A percentile compares a stretch with the other conserved stretches of the same genome.
Conservation (phyloP, 208 protist species). For the Acanthamoeba sp. region DNA sequence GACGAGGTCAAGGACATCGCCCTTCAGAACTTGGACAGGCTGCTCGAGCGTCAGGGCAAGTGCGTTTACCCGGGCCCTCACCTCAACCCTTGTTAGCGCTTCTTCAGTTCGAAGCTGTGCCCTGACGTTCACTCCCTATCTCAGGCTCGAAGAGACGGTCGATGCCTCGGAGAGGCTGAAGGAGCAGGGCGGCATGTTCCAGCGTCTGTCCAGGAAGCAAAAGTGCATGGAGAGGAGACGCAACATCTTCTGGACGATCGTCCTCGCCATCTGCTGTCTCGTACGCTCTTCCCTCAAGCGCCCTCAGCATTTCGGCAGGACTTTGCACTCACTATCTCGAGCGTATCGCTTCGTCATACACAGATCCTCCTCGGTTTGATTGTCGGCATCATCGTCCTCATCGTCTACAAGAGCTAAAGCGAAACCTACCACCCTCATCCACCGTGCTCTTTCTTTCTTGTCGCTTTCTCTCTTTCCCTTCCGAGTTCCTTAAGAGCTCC, state of each 20-base stretch:
- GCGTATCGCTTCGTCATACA: neutral
- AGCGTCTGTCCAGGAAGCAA: constrained; percentile 40
- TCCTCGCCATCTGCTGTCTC: constrained; percentile 40
- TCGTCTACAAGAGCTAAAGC: constrained; percentile 45
- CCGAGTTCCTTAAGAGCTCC: no score
- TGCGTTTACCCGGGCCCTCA: neutral
- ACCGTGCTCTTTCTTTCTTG: no score
- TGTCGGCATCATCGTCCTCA: constrained; percentile 39
- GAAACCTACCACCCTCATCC: no score
- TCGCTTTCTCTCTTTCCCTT: no score
- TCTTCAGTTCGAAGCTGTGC: neutral
- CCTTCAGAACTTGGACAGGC: constrained; percentile 31
- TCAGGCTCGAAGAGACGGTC: constrained; percentile 34
- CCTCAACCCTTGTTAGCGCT: neutral
- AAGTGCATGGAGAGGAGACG: constrained; percentile 63
- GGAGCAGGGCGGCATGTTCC: constrained; percentile 52
- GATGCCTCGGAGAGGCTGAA: constrained; percentile 52
- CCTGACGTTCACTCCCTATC: neutral
- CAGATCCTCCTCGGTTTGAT: constrained; percentile 47
- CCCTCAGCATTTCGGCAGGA: neutral
- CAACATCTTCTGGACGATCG: constrained; percentile 56
- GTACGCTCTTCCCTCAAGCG: neutral
- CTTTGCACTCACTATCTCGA: neutral
- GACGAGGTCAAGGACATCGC: constrained; percentile 55
- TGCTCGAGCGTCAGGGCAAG: constrained; percentile 52